phyloP scores from a whole-genome alignment of 139 green algal species.

The Nannochloris sp. region DNA sequence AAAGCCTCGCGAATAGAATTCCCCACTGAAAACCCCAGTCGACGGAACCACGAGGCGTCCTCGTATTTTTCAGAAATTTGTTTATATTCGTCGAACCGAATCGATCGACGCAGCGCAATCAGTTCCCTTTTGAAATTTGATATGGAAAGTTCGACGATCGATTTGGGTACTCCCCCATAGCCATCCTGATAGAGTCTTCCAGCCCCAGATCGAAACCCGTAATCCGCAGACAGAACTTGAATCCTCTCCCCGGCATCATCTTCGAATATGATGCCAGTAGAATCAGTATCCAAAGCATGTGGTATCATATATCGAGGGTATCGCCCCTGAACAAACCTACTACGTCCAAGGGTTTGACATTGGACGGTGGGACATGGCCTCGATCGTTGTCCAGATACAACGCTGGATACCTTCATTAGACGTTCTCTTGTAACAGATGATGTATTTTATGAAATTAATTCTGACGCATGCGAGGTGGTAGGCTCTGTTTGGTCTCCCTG shows the following conservation, averaged over 20 bases:
- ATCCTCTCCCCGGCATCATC: conserved; percentile 20
- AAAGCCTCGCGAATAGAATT: neutral
- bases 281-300: neutral
- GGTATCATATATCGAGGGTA: neutral
- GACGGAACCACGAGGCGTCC: neutral
- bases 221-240: conserved; percentile 67
- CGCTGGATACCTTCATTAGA: no score
- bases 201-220: conserved; percentile 75
- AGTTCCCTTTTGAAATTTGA: conserved; percentile 70
- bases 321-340: neutral
- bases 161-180: conserved; percentile 69
- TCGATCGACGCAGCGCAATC: conserved; percentile 42
- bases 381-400: no score
- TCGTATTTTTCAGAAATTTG: conserved; percentile 21
- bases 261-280: conserved; percentile 1
- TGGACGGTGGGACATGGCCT: no score
- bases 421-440: no score
- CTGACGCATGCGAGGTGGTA: no score
- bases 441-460: no score
- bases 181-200: conserved; percentile 68
- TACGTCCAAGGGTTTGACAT: neutral
- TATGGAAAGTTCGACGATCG: conserved; percentile 43
- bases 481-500: no score
- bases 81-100: conserved; percentile 58
- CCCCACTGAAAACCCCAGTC: neutral